phyloP scores from a whole-genome alignment of 1,139 yeast genomes.

The Protomyces inouyei region DNA sequence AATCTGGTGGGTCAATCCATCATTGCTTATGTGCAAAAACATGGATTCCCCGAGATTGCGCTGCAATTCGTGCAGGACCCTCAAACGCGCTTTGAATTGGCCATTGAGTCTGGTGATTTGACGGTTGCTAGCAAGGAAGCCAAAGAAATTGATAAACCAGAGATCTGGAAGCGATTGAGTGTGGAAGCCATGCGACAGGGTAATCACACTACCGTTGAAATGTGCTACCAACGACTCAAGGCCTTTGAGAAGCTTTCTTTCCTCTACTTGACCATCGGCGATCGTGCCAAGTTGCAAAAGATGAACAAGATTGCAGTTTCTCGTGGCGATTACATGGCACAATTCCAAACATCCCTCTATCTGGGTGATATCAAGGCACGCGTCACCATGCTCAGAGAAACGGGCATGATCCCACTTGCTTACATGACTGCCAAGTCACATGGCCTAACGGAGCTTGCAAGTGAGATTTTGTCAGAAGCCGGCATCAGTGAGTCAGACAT shows the following conservation, averaged over 20 bases:
- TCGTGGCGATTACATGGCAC: constrained; percentile 74
- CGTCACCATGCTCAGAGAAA: constrained; percentile 65
- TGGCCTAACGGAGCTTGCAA: constrained; percentile 72
- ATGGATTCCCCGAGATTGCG: constrained; percentile 92
- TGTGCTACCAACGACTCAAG: constrained; percentile 81
- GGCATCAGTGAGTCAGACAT: constrained; percentile 58
- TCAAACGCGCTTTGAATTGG: constrained; percentile 91
- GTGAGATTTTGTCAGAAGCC: constrained; percentile 62
- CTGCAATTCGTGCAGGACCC: constrained; percentile 95
- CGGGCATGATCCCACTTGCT: constrained; percentile 84
- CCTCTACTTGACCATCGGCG: constrained; percentile 80
- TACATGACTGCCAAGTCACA: constrained; percentile 87
- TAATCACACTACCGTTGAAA: constrained; percentile 76
- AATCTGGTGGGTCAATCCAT: constrained; percentile 96
- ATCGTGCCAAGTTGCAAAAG: constrained; percentile 62
- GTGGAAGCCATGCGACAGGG: constrained; percentile 88
- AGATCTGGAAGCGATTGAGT: constrained; percentile 77
- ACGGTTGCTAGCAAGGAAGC: constrained; percentile 88
- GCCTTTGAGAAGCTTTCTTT: constrained; percentile 85
- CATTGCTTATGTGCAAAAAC: constrained; percentile 87
- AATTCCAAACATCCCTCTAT: constrained; percentile 78
- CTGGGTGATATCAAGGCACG: constrained; percentile 71
- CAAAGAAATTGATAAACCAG: constrained; percentile 59
- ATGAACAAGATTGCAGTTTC: constrained; percentile 89
- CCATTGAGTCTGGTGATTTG: constrained; percentile 87